phyloP scores from a whole-genome alignment of 805 yeast species.

The Maudiozyma bulderi region DNA sequence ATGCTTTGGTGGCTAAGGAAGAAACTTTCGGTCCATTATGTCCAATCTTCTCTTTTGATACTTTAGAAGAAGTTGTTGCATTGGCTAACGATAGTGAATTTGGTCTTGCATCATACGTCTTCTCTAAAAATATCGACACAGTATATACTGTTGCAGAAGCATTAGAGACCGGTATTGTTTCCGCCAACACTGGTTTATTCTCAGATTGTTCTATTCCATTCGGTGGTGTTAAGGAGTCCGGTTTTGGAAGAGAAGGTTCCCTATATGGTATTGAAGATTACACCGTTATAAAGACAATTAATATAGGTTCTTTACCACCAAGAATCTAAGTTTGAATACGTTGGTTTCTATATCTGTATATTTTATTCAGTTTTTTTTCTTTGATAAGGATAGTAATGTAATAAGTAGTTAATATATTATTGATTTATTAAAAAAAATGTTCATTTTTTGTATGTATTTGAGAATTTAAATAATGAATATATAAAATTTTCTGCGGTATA shows the following conservation, averaged over 20 bases:
- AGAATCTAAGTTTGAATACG: not conserved
- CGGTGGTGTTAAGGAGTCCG: constrained; percentile 58
- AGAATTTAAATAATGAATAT: not conserved
- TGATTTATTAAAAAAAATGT: not conserved
- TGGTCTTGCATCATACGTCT: constrained; percentile 54
- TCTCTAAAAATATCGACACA: constrained; percentile 42
- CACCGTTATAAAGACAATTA: constrained; percentile 42
- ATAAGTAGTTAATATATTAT: not conserved
- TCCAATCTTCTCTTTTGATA: constrained; percentile 46
- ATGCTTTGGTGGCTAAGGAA: constrained; percentile 42
- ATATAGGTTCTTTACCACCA: constrained; percentile 32
- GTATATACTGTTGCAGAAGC: constrained; percentile 45
- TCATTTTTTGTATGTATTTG: no score
- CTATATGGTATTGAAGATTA: constrained; percentile 54
- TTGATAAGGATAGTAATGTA: no score
- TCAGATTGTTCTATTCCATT: constrained; percentile 49
- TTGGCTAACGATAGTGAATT: constrained; percentile 46
- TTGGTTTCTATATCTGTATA: not conserved
- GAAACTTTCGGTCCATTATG: constrained; percentile 63
- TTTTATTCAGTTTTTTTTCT: not conserved
- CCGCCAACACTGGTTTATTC: constrained; percentile 50
- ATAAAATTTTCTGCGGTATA: not conserved
- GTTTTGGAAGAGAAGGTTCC: constrained; percentile 65
- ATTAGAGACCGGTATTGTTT: constrained; percentile 56
- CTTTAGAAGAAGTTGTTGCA: constrained; percentile 42